Evolutionary conservation across 2,329 filamentous ascomycete genomes (phyloP), one percentile per base, ranked within the genome.

Genomic region (Berkeleyomyces basicola): DNA sequence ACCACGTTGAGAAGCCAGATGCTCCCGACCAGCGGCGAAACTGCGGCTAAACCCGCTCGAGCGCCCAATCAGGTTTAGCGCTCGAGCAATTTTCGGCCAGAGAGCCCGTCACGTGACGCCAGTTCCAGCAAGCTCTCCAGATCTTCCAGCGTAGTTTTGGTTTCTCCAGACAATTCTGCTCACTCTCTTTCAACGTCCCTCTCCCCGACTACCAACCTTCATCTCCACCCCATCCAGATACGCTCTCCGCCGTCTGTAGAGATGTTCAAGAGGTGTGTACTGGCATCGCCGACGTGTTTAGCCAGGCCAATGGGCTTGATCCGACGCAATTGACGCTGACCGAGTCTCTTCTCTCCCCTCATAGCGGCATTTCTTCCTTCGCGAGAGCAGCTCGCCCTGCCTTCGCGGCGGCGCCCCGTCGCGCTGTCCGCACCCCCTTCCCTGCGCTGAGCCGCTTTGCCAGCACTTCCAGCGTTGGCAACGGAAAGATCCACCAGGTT

Each of bases 221-320:
- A 78, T 77, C 78, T 80, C 78, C 79, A 78, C 79, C 63, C 72
- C 75, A 78, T 81, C 74, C 75, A 74, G 74, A 76, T 80, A 78
- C 78, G 80, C 81, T 82, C 80, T 82, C 78, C 77, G 77, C 80
- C 80, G 83, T 84, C 82, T 79, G 76, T 76, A 80, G 87, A 81
- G 83, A 89, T 89, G 86, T 86, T 88, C 79, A 87, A 87, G 85
- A 88, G 85, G 86, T 89, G 77, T 77, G 84, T 82, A 71, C 63
- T 66, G 65, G 67, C 66, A 69, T 66, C 65, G 68, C 66, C 61
- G 73, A 66, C 44, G 57, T 68, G 61, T 68, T 71, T 70, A 69
- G 67, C 61, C 65, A 64, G 64, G 64, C 66, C 66, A 67, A 66
- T 66, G 36, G 62, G 66, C 66, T 65, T 63, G 75, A 78, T 80